Conservation (phyloP, 78 protist genomes). For the Pigoraptor vietnamica region DNA sequence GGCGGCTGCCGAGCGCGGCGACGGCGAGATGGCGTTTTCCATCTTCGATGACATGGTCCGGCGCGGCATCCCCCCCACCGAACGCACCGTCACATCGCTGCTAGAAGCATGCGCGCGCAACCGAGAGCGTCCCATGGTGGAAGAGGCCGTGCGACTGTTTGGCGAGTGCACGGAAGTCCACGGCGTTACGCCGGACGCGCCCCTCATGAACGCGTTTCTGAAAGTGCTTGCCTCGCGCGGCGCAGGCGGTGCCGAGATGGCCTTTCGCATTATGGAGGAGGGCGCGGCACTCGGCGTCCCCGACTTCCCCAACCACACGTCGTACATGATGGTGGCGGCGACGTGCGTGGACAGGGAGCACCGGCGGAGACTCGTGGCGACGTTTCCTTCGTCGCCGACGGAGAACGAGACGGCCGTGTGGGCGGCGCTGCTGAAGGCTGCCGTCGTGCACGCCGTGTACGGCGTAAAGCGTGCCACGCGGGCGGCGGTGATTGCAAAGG, state of each 20-base stretch:
- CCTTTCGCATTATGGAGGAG: neutral
- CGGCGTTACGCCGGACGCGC: neutral
- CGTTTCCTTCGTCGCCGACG: neutral
- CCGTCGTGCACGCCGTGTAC: neutral
- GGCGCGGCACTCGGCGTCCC: neutral
- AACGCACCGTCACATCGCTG: neutral
- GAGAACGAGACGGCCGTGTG: neutral
- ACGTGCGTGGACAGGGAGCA: neutral
- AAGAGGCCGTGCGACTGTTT: neutral
- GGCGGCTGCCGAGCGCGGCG: neutral
- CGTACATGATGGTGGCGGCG: neutral
- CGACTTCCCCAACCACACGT: neutral
- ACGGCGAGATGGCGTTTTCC: neutral
- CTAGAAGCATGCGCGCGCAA: neutral
- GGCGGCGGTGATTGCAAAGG: too few species aligned
- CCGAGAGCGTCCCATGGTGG: neutral
- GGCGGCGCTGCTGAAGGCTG: neutral
- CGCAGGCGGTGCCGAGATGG: neutral
- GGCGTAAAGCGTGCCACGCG: neutral
- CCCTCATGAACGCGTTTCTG: neutral
- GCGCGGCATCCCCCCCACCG: neutral
- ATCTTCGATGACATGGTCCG: neutral
- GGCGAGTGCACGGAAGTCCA: neutral
- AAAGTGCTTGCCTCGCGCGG: neutral
- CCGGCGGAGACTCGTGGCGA: neutral